These are phyloP conservation scores for Nitzschia inconspicua DNA, from an alignment of 108 stramenopile genomes.

Conservation along the genomic window DNA sequence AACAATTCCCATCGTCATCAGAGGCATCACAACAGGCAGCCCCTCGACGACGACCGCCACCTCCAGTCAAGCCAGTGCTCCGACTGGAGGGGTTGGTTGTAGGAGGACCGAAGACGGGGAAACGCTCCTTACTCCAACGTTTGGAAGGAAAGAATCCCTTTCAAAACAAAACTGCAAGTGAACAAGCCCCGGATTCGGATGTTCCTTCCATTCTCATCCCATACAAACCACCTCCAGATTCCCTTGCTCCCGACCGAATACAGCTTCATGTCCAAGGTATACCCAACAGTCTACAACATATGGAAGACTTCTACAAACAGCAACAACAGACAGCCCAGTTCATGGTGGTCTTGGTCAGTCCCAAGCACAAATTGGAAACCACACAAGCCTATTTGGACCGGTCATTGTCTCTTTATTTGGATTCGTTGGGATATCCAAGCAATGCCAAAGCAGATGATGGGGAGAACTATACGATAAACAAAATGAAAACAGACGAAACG, in stretches of 20 bases:
- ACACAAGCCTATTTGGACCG: neutral
- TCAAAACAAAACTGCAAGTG: neutral
- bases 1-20: too few species aligned
- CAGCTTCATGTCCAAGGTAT: conserved; percentile 19
- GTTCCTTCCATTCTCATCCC: conserved; percentile 20
- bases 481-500: conserved; percentile 8
- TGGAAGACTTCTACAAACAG: too few species aligned
- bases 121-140: conserved; percentile 41
- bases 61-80: conserved; percentile 9
- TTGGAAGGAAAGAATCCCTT: conserved; percentile 54
- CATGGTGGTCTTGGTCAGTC: neutral
- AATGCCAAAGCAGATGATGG: neutral
- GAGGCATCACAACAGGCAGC: too few species aligned
- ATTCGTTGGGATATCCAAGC: conserved; percentile 5
- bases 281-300: neutral
- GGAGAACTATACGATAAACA: neutral
- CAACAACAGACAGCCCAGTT: conserved; percentile 3
- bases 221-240: conserved; percentile 26
- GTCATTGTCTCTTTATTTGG: neutral
- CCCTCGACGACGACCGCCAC: neutral
- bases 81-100: conserved; percentile 29
- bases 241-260: conserved; percentile 27
- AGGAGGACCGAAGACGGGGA: conserved; percentile 46
- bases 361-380: neutral
- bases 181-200: neutral